Evolutionary conservation across 2,329 filamentous ascomycete species (phyloP), one percentile per base, ranked within the genome.

Genomic region (Aspergillus sp.): DNA sequence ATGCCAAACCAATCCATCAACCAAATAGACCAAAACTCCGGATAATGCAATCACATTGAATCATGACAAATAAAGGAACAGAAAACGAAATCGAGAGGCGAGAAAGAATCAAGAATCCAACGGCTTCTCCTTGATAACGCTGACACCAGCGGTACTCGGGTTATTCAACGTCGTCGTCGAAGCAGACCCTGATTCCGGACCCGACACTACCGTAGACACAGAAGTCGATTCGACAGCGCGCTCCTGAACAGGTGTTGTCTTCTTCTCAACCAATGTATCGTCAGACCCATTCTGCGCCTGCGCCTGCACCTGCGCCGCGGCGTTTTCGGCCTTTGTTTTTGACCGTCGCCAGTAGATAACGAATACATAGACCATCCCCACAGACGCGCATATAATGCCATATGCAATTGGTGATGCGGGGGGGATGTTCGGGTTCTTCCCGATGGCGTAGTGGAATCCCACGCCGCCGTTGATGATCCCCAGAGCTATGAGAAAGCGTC

Each of bases 391-490:
- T 43, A 77, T 61, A 5, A 77, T 69, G 3, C 66, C 66, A 52
- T 79, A 80, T 1, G 66, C 75, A 48, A 78, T 73, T 12, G 68
- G 62, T 0, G 63, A 61, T 6, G 56, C 60, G 4, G 46, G 47
- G 7, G 53, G 57, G 12, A 61, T 60, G 25, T 68, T 66, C 23
- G 61, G 57, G 6, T 57, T 59, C 45, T 65, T 69, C 32, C 65
- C 62, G 25, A 67, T 63, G 3, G 75, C 73, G 30, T 77, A 66
- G 49, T 66, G 60, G 39, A 80, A 68, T 0, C 77, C 77, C 1
- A 79, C 59, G 2, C 76, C 77, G 7, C 76, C 77, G 52, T 79
- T 80, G 60, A 80, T 68, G 48, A 78, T 76, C 3, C 74, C 77
- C 0, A 79, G 63, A 0, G 68, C 67, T 17, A 78, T 68, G 12